Percentiles rank a stretch among this genome's conserved stretches.
Conservation (phyloP, 2,329 filamentous ascomycete species). For the Tolypocladium cylindrosporum region DNA sequence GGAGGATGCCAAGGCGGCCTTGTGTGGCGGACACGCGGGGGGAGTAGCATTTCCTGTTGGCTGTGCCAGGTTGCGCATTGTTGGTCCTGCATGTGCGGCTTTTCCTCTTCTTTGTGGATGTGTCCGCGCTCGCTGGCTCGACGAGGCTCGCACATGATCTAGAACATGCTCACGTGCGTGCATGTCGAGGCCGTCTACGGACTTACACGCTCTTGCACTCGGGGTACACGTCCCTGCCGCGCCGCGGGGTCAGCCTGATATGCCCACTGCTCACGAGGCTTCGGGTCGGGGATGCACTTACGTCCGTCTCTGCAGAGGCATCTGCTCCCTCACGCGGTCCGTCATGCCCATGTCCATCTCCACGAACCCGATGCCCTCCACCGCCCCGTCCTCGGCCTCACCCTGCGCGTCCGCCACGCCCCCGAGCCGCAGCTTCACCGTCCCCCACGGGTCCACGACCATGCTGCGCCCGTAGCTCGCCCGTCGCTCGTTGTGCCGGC, state of each 20-base stretch:
- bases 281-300: conserved; percentile 23
- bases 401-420: conserved; percentile 37
- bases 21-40: background rate
- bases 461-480: conserved; percentile 79
- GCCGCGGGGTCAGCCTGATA: background rate
- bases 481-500: conserved; percentile 62
- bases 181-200: background rate
- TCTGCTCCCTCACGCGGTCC: conserved; percentile 37
- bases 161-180: background rate
- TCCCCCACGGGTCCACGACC: conserved; percentile 81
- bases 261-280: background rate
- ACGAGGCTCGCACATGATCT: background rate
- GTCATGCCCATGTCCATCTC: conserved; percentile 40
- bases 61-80: background rate
- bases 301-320: conserved; percentile 43
- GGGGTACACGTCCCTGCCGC: conserved; percentile 2
- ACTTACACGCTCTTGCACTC: conserved; percentile 1
- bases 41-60: background rate
- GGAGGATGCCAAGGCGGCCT: background rate
- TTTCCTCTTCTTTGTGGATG: background rate
- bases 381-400: conserved; percentile 28
- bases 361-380: conserved; percentile 41
- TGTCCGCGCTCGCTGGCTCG: background rate
- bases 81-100: background rate
- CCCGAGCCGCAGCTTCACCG: conserved; percentile 55